Base-by-base conservation (phyloP, 768 basidiomycete genomes). In the Tulasnella sp. region DNA sequence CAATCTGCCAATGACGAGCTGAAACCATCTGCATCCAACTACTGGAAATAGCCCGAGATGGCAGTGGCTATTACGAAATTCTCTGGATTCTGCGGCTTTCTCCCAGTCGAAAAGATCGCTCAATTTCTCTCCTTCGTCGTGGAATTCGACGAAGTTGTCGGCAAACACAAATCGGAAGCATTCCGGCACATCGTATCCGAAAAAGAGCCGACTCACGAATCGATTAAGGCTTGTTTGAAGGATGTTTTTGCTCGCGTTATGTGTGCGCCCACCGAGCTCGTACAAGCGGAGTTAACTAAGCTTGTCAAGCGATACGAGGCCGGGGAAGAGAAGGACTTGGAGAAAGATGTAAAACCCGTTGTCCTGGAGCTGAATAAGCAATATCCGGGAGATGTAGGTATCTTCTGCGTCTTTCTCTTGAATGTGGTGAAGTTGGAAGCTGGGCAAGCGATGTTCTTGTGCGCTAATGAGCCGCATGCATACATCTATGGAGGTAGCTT, bases 391-490 rank as follows among this genome's bases (percentile, higher is more conserved):
- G 96, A 99, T 66, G 81, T 98, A 11, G 96, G 96, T n/a, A 76
- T 88, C 32, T 88, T 97, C 67, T 97, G 95, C 68, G 78, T 84
- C 4, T 95, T 88, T 70, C 63, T 97, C 66, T 77, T 99, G 56
- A 99, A 98, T 73, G 81, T 91, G 60, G 80, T 97, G 42, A 76
- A 78, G 59, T 74, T 98, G 65, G 69, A 81, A 52, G 80, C 85
- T 0, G 94, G 94, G 3, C 82, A 97, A 68, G 93, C 93, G 0
- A 94, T 96, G 54, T 98, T 94, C 73, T 78, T 99, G 13, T 87
- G 90, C 19, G 96, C 96, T 2, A 89, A 94, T 51, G 93, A 96
- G 72, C 96, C 96, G 1, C 96, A 99, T 65, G 96, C 96, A 0
- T 99, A 98, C 70, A 78, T 98, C 53, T 83, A 80, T 41, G 96